A percentile compares a stretch with the other conserved stretches of the same genome.
Conservation (phyloP, 2,329 filamentous ascomycete species). For the Purpureocillium lavendulum region DNA sequence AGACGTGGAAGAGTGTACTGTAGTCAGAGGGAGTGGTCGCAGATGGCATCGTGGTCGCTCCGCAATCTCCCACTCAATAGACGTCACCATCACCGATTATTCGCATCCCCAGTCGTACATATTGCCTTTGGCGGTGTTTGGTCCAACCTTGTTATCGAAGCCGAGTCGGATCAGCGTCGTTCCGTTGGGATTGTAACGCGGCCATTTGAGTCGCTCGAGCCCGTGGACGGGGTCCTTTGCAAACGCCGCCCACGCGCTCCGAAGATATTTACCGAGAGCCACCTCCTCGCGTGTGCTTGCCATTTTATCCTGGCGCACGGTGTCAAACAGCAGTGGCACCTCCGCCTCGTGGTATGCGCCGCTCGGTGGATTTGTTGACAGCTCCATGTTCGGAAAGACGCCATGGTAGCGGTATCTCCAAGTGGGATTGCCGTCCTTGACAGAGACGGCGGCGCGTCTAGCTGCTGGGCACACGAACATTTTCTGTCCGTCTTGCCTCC, state of each 20-base stretch:
- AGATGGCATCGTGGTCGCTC: no score
- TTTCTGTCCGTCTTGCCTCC: no score
- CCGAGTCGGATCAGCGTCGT: not conserved
- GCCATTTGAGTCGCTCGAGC: not conserved
- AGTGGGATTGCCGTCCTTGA: slow-evolving; percentile 1
- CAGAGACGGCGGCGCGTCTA: slow-evolving; percentile 8
- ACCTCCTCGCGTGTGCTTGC: no score
- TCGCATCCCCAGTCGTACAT: not conserved
- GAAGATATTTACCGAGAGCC: not conserved
- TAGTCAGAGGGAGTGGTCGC: no score
- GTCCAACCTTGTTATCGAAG: not conserved
- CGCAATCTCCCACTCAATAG: no score
- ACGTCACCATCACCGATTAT: not conserved
- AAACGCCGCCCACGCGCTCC: not conserved
- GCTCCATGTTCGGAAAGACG: slow-evolving; percentile 1
- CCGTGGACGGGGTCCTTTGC: not conserved
- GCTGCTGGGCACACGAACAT: slow-evolving; percentile 4
- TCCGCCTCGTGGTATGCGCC: not conserved
- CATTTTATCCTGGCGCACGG: not conserved
- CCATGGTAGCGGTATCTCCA: not conserved
- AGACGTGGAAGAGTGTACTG: no score
- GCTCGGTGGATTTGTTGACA: not conserved
- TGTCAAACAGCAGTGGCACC: not conserved
- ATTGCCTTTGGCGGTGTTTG: not conserved
- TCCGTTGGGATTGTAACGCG: not conserved